A percentile compares a stretch with the other conserved stretches of the same genome.
Conservation (phyloP, 495 filamentous ascomycete species). For the Bryoglossum gracile region DNA sequence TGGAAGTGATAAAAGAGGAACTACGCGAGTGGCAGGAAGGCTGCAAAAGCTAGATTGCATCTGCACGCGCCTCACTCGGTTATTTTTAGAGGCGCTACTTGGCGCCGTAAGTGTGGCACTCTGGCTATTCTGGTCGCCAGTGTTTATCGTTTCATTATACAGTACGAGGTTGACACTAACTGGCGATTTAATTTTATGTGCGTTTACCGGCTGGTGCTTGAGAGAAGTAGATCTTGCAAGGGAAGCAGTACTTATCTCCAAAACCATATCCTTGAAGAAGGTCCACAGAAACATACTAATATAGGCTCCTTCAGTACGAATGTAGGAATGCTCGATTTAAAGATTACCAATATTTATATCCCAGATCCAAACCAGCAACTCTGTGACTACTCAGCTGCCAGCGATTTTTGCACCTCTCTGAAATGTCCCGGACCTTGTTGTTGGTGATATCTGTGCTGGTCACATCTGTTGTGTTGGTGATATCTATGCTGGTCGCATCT, state of each 20-base stretch:
- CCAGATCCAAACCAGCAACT: background rate
- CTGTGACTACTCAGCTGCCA: background rate
- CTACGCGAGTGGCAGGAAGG: too few relatives aligned
- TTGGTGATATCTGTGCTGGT: background rate
- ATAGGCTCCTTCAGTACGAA: too few relatives aligned
- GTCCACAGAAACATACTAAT: background rate
- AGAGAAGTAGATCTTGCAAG: background rate
- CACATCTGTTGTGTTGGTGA: background rate
- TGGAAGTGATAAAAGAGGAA: background rate
- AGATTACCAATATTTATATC: background rate
- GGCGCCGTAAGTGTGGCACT: background rate
- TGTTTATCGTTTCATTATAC: background rate
- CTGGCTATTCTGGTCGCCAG: background rate
- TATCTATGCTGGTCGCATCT: background rate
- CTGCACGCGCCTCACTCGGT: background rate
- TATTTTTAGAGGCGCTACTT: background rate
- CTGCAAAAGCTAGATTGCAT: too few relatives aligned
- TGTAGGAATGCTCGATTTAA: background rate
- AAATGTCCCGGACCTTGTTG: background rate
- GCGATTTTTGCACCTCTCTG: background rate
- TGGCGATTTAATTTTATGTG: background rate
- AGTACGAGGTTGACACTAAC: background rate
- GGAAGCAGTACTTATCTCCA: background rate
- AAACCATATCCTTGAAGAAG: background rate
- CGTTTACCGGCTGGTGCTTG: background rate